phyloP scores from a whole-genome alignment of 108 stramenopile species.

The Skeletonema potamos region DNA sequence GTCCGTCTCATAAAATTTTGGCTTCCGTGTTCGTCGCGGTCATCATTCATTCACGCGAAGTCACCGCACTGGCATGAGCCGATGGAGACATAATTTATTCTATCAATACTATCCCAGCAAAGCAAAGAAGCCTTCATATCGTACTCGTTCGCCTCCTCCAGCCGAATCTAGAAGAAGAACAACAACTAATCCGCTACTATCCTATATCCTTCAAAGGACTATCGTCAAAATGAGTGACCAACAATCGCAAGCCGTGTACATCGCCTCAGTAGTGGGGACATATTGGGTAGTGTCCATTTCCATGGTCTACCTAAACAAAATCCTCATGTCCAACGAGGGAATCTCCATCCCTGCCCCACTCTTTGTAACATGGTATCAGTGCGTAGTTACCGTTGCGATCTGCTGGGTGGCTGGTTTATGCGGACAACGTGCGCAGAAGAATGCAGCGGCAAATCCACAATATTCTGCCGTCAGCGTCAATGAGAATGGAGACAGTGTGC shows the following conservation, averaged over 20 bases:
- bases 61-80: too few species aligned
- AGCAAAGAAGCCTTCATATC: too few species aligned
- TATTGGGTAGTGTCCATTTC: conserved; percentile 77
- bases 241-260: conserved; percentile 32
- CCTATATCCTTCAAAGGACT: too few species aligned
- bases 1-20: too few species aligned
- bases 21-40: too few species aligned
- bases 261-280: conserved; percentile 58
- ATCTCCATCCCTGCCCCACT: conserved; percentile 87
- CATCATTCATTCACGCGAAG: too few species aligned
- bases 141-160: too few species aligned
- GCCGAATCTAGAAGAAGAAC: too few species aligned
- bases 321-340: conserved; percentile 79
- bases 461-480: conserved; percentile 22
- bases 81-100: too few species aligned
- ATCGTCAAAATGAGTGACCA: conserved; percentile 10
- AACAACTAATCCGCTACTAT: background rate
- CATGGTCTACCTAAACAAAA: conserved; percentile 95
- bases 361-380: conserved; percentile 97
- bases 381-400: conserved; percentile 84
- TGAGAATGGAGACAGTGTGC: conserved; percentile 3
- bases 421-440: conserved; percentile 49
- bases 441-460: conserved; percentile 18
- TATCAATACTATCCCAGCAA: too few species aligned
- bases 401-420: conserved; percentile 78